Evolutionary conservation across 2,329 filamentous ascomycete species (phyloP).

Genomic region (Paracorniculantispora psalliotae): DNA sequence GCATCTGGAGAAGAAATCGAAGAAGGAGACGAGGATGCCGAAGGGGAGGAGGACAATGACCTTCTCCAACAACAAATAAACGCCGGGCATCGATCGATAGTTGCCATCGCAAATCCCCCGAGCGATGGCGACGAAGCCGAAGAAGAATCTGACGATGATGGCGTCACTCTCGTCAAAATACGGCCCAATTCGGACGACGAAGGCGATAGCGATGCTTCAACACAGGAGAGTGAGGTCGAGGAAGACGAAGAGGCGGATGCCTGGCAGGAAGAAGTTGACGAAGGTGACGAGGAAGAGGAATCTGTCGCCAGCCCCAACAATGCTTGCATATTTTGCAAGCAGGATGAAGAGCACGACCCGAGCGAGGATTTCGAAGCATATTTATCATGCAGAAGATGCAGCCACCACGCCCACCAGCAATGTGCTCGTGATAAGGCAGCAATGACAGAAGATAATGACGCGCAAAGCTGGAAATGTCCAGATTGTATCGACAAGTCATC

Average conservation of each 20-base stretch:
- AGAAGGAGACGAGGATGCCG: conserved; percentile 37
- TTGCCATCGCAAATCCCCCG: not conserved
- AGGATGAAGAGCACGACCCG: conserved; percentile 78
- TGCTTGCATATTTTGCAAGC: conserved; percentile 67
- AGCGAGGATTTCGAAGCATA: conserved; percentile 76
- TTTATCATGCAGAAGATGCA: conserved; percentile 71
- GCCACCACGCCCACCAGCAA: conserved; percentile 53
- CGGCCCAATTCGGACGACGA: conserved; percentile 44
- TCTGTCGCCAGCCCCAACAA: conserved; percentile 36
- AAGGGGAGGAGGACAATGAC: conserved; percentile 38
- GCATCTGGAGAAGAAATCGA: conserved; percentile 36
- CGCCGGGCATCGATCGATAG: conserved; percentile 1
- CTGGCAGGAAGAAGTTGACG: conserved; percentile 54
- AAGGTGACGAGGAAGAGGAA: conserved; percentile 50
- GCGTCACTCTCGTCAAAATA: conserved; percentile 53
- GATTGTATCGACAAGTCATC: conserved; percentile 37
- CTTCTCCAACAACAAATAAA: conserved; percentile 24
- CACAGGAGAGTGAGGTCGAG: conserved; percentile 39
- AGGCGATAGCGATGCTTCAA: conserved; percentile 28
- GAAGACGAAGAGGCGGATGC: conserved; percentile 26
- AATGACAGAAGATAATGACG: conserved; percentile 14
- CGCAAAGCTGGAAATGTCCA: conserved; percentile 47
- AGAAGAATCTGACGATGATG: conserved; percentile 45
- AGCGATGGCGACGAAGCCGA: conserved; percentile 23
- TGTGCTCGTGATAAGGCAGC: conserved; percentile 9